Evolutionary conservation across 306 rosid species (phyloP), one percentile per base, ranked within the genome.

Genomic region (Begonia masoniana): DNA sequence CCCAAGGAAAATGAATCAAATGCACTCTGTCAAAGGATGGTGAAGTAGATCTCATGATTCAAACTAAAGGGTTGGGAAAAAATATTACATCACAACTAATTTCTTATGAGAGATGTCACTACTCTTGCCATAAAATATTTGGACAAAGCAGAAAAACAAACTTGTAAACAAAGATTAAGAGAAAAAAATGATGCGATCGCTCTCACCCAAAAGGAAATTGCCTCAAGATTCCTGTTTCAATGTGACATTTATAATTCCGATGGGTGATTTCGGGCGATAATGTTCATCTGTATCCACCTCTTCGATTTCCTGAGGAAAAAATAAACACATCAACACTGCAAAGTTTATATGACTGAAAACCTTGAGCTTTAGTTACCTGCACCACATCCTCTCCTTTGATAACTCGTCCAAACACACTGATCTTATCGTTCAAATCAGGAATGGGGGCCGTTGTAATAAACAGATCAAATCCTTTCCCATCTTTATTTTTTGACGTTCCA

Each of bases 401-500:
- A 64, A 91, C 97, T 43, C 63, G 94, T 35, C 99, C 99, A 57
- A 91, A 91, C 63, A 91, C 85, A 60, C 71, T 63, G 52, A 86
- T 78, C 80, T 83, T 83, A 71, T 92, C 96, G 14, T 73, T 83
- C 55, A 92, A 68, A 76, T 87, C 94, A 17, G 99, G 96, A 50
- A 92, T 92, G 1, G 99, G 99, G 48, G 99, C 96, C 58, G 99
- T 92, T 41, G 99, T 92, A 57, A 92, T 83, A 61, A 86, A 85
- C 66, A 92, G 83, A 75, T 86, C 87, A 72, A 92, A 92, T 70
- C 71, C 83, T 58, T 80, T 69, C 65, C 70, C 55, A 63, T 41
- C 55, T 52, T 62, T 83, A 15, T 69, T 77, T 77, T 80, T 87
- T 15, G 96, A 74, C 61, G 96, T 87, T 68, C 96, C 96, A 66